Conservation (phyloP, 176 grass and related monocot species). For the Oryza meridionalis region DNA sequence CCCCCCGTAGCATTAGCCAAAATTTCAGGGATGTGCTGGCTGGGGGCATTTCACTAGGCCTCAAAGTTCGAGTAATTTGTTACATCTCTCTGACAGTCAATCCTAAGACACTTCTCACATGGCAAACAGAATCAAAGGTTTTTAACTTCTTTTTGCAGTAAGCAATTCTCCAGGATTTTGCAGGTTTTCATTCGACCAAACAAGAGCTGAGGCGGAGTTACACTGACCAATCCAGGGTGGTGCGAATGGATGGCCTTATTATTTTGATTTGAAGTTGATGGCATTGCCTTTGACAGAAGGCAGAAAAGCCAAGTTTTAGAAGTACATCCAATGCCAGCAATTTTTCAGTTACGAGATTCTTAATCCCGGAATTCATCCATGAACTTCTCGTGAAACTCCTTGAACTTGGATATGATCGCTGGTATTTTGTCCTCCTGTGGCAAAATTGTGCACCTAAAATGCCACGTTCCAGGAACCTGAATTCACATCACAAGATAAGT, state of each 20-base stretch:
- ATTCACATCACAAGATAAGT: neutral
- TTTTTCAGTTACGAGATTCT: neutral
- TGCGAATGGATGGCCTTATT: conserved; percentile 21
- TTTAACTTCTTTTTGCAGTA: neutral
- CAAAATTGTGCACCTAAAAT: conserved; percentile 79
- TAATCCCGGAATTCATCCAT: conserved; percentile 65
- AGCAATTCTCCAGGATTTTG: conserved; percentile 11
- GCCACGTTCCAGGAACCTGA: conserved; percentile 80
- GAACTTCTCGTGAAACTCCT: conserved; percentile 79
- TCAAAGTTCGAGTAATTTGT: conserved; percentile 27
- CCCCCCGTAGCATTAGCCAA: conserved; percentile 23
- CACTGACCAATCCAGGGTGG: conserved; percentile 22
- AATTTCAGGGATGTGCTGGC: conserved; percentile 28
- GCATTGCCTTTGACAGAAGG: neutral
- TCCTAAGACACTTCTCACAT: conserved; percentile 18
- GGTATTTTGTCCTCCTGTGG: conserved; percentile 86
- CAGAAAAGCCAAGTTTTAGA: neutral
- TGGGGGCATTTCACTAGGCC: conserved; percentile 1
- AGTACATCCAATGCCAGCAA: conserved; percentile 1
- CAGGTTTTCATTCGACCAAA: conserved; percentile 10
- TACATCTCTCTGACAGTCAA: conserved; percentile 20
- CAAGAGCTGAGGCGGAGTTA: neutral
- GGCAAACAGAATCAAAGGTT: conserved; percentile 13
- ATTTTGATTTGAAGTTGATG: neutral
- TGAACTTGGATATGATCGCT: conserved; percentile 65